Evolutionary conservation across 768 basidiomycete species (phyloP).

Genomic region (Flagelloscypha sp.): DNA sequence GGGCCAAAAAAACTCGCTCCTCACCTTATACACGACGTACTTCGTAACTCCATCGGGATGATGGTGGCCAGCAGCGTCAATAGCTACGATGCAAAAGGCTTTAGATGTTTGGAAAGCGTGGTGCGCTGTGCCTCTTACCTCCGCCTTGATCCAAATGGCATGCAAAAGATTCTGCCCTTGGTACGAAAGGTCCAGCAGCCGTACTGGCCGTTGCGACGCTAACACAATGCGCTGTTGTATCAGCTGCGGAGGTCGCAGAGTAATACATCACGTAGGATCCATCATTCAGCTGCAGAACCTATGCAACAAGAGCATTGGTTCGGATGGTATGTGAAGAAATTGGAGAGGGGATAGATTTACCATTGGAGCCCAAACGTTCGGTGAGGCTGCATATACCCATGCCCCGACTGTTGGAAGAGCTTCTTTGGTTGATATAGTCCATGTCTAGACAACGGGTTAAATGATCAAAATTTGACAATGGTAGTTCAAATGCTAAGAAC

Average conservation of each 20-base stretch:
- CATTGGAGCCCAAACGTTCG: slow-evolving; percentile 16
- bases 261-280: slow-evolving; percentile 15
- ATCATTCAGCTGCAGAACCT: background rate
- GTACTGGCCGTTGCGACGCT: slow-evolving; percentile 19
- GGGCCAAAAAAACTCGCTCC: too few species aligned
- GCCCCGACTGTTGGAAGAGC: slow-evolving; percentile 13
- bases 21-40: slow-evolving; percentile 19
- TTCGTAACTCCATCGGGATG: slow-evolving; percentile 16
- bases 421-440: slow-evolving; percentile 9
- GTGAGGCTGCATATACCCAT: slow-evolving; percentile 8
- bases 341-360: slow-evolving; percentile 6
- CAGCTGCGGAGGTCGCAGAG: slow-evolving; percentile 6
- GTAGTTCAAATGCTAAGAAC: background rate
- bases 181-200: slow-evolving; percentile 19
- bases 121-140: too few species aligned
- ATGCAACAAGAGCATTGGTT: background rate
- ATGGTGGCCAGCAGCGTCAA: slow-evolving; percentile 20
- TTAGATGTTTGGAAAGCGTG: too few species aligned
- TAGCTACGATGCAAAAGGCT: too few species aligned
- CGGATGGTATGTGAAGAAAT: slow-evolving; percentile 8
- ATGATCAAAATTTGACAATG: slow-evolving; percentile 6
- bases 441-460: slow-evolving; percentile 11
- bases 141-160: slow-evolving; percentile 18
- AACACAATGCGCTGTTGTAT: slow-evolving; percentile 15
- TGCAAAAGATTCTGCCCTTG: slow-evolving; percentile 14